Percentiles rank a stretch among this genome's conserved stretches.
phyloP scores from a whole-genome alignment of 2,329 filamentous ascomycete genomes.

The Fusarium longipes region DNA sequence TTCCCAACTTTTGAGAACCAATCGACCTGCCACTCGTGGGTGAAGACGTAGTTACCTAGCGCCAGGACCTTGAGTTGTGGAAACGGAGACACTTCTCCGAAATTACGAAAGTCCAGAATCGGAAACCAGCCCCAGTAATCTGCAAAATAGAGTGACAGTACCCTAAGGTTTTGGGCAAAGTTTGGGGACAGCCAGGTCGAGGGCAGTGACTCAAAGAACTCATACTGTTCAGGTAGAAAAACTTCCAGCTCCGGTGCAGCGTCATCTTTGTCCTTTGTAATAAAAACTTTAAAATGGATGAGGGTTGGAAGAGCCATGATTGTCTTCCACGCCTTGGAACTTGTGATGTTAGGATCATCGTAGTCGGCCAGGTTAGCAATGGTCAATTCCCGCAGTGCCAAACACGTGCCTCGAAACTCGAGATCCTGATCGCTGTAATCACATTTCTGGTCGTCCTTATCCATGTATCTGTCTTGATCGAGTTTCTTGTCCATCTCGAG shows the following conservation, averaged over 20 bases:
- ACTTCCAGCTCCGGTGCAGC: background rate
- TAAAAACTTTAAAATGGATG: conserved; percentile 3
- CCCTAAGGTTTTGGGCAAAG: conserved; percentile 42
- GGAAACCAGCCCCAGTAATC: conserved; percentile 57
- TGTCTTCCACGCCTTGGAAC: conserved; percentile 14
- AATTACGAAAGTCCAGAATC: conserved; percentile 49
- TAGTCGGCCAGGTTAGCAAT: conserved; percentile 32
- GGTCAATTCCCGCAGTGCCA: conserved; percentile 17
- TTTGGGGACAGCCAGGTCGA: conserved; percentile 36
- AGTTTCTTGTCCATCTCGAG: background rate
- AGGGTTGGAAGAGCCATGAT: background rate
- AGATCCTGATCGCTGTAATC: background rate
- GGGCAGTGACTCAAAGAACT: conserved; percentile 37
- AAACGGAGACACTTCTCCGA: conserved; percentile 40
- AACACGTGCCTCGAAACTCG: background rate
- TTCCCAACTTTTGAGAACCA: conserved; percentile 56
- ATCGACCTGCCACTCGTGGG: conserved; percentile 58
- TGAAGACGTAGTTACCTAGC: conserved; percentile 56
- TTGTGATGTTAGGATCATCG: background rate
- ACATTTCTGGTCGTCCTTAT: accelerated
- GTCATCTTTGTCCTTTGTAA: background rate
- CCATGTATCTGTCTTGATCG: background rate
- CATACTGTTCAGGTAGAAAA: conserved; percentile 18
- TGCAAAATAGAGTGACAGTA: conserved; percentile 54
- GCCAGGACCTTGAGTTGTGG: conserved; percentile 54